Evolutionary conservation across 768 basidiomycete species (phyloP).

Genomic region (Termitomyces sp.): DNA sequence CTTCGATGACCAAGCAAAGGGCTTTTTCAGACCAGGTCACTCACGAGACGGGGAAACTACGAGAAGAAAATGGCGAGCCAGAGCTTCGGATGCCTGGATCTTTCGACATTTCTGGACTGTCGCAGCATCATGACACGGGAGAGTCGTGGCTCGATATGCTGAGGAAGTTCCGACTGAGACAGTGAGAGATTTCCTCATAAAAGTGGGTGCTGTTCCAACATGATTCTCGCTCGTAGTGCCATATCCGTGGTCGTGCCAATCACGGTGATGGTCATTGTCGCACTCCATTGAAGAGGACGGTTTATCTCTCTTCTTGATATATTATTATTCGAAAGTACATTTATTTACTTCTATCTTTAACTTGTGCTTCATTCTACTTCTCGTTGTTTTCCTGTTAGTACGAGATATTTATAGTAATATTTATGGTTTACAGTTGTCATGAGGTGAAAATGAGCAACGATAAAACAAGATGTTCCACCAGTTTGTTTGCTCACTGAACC

Average conservation of each 20-base stretch:
- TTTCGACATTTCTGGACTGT: conserved; percentile 27
- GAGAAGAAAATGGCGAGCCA: conserved; percentile 18
- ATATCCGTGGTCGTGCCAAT: background rate
- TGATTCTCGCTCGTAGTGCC: background rate
- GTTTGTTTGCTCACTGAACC: background rate
- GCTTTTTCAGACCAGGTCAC: background rate
- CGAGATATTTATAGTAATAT: background rate
- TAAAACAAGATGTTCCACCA: no score
- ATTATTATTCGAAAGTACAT: background rate
- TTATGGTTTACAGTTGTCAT: background rate
- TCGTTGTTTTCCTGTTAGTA: background rate
- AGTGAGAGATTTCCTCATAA: conserved; percentile 22
- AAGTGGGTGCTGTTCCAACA: background rate
- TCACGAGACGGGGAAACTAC: conserved; percentile 15
- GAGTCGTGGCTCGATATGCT: conserved; percentile 25
- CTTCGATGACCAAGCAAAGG: background rate
- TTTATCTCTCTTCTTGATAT: background rate
- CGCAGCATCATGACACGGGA: conserved; percentile 3
- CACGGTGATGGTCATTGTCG: background rate
- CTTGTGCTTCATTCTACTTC: background rate
- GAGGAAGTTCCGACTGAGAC: conserved; percentile 19
- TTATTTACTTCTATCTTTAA: background rate
- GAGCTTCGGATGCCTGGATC: conserved; percentile 47
- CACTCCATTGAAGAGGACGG: background rate
- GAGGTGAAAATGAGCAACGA: background rate